Conservation (phyloP, 129 eudicot species). For the Helianthus tuberosus region DNA sequence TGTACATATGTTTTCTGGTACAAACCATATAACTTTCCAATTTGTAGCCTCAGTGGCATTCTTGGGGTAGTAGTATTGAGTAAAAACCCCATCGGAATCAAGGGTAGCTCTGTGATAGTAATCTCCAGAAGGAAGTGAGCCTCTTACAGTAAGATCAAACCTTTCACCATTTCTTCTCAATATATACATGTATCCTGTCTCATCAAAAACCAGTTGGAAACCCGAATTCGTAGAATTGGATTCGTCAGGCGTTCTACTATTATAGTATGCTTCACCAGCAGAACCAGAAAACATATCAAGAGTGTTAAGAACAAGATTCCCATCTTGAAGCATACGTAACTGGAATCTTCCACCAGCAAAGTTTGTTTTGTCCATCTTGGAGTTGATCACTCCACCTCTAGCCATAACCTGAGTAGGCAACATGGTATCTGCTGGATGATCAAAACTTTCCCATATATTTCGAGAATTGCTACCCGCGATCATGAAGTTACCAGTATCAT, state of each 20-base stretch:
- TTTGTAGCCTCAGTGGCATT: neutral
- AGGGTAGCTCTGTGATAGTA: slow-evolving; percentile 50
- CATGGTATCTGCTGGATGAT: slow-evolving; percentile 36
- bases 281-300: slow-evolving; percentile 1
- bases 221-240: slow-evolving; percentile 27
- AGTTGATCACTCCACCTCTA: slow-evolving; percentile 2
- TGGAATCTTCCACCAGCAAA: slow-evolving; percentile 42
- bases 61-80: slow-evolving; percentile 43
- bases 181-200: slow-evolving; percentile 33
- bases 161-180: slow-evolving; percentile 31
- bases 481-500: slow-evolving; percentile 26
- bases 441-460: slow-evolving; percentile 40
- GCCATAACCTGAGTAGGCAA: slow-evolving; percentile 39
- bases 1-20: slow-evolving; percentile 46
- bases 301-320: slow-evolving; percentile 43
- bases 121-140: slow-evolving; percentile 17
- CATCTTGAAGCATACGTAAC: slow-evolving; percentile 21
- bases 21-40: slow-evolving; percentile 29
- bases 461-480: neutral
- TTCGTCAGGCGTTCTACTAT: slow-evolving; percentile 13
- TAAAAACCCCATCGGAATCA: slow-evolving; percentile 49
- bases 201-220: slow-evolving; percentile 29
- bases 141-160: neutral
- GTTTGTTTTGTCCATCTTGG: slow-evolving; percentile 21
- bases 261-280: slow-evolving; percentile 27